Evolutionary conservation across 1,284 basidiomycete genomes (phyloP), one percentile per base, ranked within the genome.

Genomic region (Rhodotorula sp.): DNA sequence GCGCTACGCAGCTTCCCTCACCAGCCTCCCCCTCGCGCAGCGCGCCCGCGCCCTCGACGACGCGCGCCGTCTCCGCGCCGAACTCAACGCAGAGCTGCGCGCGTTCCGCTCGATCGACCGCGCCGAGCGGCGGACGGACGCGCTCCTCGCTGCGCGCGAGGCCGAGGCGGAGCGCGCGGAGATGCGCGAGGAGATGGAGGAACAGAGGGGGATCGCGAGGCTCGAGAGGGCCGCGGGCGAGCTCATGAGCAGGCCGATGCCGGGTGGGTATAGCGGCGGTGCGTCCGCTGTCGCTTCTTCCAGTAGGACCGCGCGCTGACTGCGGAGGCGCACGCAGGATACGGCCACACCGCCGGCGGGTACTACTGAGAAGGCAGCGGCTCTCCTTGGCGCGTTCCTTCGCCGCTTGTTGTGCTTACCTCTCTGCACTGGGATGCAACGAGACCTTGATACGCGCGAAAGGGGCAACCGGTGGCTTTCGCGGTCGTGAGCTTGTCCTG

Each of bases 31-130:
- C 19, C 17, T 64, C 15, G 32, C 50, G 1, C 44, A 60, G 4
- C 66, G 73, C 41, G 69, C 70, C 22, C 55, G 21, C n/a, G 73
- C 73, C 1, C 55, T 66, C 29, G 32, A 51, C n/a, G 73, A 74
- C 61, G 70, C 70, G 1, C 66, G 70, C 7, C 64, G 61, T 7
- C 61, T 69, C 53, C 63, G 67, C 27, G 48, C 56, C 15, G 22
- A 60, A n/a, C 36, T 72, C 36, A 54, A 60, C 37, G 50, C 44
- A 22, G 64, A 63, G 29, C 25, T 32, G 3, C 59, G 48, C 50
- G 27, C 46, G 22, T 48, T 64, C 13, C 60, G 60, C 41, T 46
- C 46, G 7, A 19, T 66, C 54, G 67, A 69, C 57, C 62, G 67
- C 22, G 1, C 27, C 29, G 67, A 54, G 53, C 62, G 62, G 8